These are phyloP conservation scores for Trichoderma brevicompactum DNA, from an alignment of 2,329 filamentous ascomycete genomes.

Conservation along the genomic window DNA sequence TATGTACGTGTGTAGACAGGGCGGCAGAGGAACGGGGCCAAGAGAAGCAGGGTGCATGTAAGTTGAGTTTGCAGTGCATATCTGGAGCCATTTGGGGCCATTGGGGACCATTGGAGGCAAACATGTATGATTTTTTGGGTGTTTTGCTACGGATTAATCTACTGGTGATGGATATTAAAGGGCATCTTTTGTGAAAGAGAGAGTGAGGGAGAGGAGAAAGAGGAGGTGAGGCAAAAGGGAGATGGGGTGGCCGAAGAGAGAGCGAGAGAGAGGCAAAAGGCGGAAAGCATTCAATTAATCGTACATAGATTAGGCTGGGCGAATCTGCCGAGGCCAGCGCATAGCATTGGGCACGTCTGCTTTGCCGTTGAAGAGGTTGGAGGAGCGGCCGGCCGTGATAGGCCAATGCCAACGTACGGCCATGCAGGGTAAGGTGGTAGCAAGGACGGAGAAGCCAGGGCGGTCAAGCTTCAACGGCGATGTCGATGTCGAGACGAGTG, in stretches of 20 bases:
- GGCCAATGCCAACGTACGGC: slow-evolving; percentile 9
- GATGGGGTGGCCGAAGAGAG: neutral
- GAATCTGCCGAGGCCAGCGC: slow-evolving; percentile 27
- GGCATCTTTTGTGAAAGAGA: neutral
- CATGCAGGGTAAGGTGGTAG: neutral
- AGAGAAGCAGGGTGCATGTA: neutral
- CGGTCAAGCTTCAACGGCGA: neutral
- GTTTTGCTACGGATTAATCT: no score
- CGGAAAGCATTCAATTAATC: slow-evolving; percentile 28
- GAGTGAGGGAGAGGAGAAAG: neutral
- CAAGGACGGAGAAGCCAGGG: neutral
- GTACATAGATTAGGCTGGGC: slow-evolving; percentile 27
- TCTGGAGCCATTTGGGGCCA: neutral
- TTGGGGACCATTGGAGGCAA: neutral
- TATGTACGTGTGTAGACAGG: neutral
- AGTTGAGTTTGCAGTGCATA: slow-evolving; percentile 23
- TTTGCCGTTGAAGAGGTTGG: slow-evolving; percentile 24
- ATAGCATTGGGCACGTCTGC: slow-evolving; percentile 26
- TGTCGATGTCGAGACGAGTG: neutral
- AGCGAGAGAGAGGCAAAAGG: slow-evolving; percentile 13
- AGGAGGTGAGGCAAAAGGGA: neutral
- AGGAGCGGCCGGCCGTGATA: slow-evolving; percentile 6
- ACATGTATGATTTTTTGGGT: no score
- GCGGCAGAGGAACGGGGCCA: slow-evolving; percentile 16
- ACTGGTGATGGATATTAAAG: neutral